Base-by-base conservation (phyloP, 306 rosid species). In the Cicer pinnatifidum region DNA sequence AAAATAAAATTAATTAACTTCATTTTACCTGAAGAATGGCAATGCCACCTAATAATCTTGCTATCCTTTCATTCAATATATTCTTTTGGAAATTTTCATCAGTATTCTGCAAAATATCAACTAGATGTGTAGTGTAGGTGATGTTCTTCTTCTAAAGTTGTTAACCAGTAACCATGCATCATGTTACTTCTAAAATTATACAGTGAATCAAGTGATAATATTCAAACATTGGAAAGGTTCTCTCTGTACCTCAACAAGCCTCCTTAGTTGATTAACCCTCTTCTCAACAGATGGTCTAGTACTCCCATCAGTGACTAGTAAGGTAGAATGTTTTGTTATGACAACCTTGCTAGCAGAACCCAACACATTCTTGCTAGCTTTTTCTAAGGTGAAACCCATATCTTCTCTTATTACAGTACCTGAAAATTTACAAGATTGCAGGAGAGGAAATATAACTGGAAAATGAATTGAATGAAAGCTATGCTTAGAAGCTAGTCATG, bases 401-500 rank as follows among this genome's bases (percentile, higher is more conserved):
- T 89, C 98, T 75, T 91, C 94, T 85, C 98, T 91, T 53, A 91
- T 83, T 46, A 93, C 97, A 37, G 96, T 88, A 38, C 92, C 98
- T 93, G 77, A 77, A 85, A 33, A 67, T 33, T 51, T 38, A 47
- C 13, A 70, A 47, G 35, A 62, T 61, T 8, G 12, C 16, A 80
- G 75, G 61, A 37, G 23, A 19, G 53, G 68, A 63, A 75, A 77
- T 54, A 78, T 72, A 17, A 10, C 5, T 20, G 20, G 50, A 77
- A 33, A 66, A 73, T 52, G 51, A 54, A 35, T 17, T 59, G 33
- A 37, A 67, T 69, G 28, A 52, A 73, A 56, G 54, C 83, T 46
- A 38, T 13, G 71, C n/a, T 19, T 7, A 59, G 39, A 72, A 57
- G 17, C 17, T 19, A 67, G 15, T 59, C 41, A 35, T 52, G 64